Percentiles rank a stretch among this genome's conserved stretches.
phyloP scores from a whole-genome alignment of 2,329 filamentous ascomycete genomes.

The Escovopsis weberi region DNA sequence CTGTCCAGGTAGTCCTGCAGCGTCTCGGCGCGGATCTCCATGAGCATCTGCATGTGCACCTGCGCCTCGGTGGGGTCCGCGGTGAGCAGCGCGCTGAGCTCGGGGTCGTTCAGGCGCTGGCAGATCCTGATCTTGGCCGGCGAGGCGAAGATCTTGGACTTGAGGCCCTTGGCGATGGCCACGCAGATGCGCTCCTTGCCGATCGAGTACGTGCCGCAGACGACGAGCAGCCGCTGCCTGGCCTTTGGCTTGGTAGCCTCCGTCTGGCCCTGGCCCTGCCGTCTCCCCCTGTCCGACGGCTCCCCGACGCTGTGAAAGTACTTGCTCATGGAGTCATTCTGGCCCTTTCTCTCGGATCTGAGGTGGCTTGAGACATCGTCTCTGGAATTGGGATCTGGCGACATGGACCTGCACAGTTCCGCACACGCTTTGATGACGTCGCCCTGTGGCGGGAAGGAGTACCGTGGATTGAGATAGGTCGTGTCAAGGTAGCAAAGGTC shows the following conservation, averaged over 20 bases:
- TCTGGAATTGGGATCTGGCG: conserved; percentile 42
- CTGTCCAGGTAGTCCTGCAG: conserved; percentile 75
- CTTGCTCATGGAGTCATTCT: conserved; percentile 33
- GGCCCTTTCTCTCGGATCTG: conserved; percentile 12
- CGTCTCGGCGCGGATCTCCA: conserved; percentile 85
- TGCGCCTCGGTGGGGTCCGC: conserved; percentile 70
- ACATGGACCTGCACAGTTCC: conserved; percentile 69
- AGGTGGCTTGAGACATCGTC: conserved; percentile 30
- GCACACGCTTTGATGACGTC: conserved; percentile 81
- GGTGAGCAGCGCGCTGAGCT: conserved; percentile 65
- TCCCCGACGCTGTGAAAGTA: conserved; percentile 29
- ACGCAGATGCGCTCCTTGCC: conserved; percentile 94
- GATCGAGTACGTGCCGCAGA: conserved; percentile 95
- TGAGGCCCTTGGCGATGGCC: conserved; percentile 74
- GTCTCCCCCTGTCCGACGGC: too few species aligned
- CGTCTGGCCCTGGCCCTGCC: conserved; percentile 1
- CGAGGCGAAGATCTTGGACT: conserved; percentile 80
- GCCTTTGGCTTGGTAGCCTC: conserved; percentile 16
- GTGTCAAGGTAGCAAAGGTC: conserved; percentile 96
- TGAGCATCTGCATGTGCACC: conserved; percentile 94
- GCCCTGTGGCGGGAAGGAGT: conserved; percentile 80
- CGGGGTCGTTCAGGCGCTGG: conserved; percentile 69
- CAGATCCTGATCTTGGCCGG: conserved; percentile 74
- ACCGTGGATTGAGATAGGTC: conserved; percentile 90
- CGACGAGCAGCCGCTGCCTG: conserved; percentile 58